Base-by-base conservation (phyloP, 2,329 filamentous ascomycete species). In the Diaporthe sp. region DNA sequence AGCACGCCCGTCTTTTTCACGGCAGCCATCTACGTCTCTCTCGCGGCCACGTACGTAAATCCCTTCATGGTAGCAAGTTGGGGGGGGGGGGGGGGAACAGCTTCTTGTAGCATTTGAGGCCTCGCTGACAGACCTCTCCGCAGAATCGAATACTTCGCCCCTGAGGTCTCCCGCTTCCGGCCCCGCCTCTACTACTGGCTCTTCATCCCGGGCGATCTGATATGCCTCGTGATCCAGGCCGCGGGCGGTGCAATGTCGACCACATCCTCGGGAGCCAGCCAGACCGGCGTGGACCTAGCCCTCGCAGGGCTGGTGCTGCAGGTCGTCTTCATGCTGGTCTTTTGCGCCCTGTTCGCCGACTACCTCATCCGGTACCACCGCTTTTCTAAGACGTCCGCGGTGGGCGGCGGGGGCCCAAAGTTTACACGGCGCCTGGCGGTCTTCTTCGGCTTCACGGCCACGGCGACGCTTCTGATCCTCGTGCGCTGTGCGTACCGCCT, bases 21-120 rank as follows among this genome's bases (percentile, higher is more conserved):
- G 34, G 92, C 92, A 0, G 90, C 90, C 75, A 91, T 94, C 80
- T 94, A 94, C 81, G 88, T 94, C 73, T 92, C 90, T 37, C 86
- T 93, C 39, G 84, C 84, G 37, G 79, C 82, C 68, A 39, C 37
- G 37, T 39, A 39, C 37, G 37, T 39, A 39, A 39, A 39, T 0
- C 37, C 37, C 37, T 39, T 39, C 12, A 4, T 39, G 37, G 37
- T 39, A 39, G 37, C 17, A 39, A 19, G 2, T 12, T 9, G 28
- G 28, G 28, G 28, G 28, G 28, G 28, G 28, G 28, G 28, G 4
- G 28, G 34, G 15, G n/a, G 10, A 19, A 37, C 7, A 37, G 22
- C 22, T 2, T 79, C 34, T 17, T 17, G 34, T 17, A 37, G 12
- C n/a, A 13, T 25, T 37, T 13, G 22, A 42, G 25, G 13, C 37